Evolutionary conservation across 345 rosid genomes (phyloP).

Genomic region (Salix udensis): DNA sequence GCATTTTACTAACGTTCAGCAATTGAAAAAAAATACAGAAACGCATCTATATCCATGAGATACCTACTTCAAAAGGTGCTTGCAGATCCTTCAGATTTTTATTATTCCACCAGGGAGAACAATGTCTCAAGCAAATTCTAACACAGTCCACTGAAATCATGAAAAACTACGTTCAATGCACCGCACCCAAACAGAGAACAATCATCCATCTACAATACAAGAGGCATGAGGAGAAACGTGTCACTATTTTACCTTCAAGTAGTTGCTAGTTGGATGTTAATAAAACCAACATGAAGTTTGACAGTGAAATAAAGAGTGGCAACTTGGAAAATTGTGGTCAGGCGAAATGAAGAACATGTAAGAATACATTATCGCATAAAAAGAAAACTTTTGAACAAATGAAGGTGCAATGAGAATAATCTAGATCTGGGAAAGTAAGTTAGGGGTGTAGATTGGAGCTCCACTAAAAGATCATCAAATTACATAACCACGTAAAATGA

Average conservation of each 20-base stretch:
- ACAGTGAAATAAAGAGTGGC: background rate
- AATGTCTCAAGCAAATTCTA: slow-evolving; percentile 14
- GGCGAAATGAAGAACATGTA: background rate
- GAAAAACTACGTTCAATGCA: slow-evolving; percentile 21
- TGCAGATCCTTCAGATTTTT: background rate
- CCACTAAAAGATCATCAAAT: background rate
- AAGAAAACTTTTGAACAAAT: background rate
- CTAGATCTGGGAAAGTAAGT: background rate
- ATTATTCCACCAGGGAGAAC: slow-evolving; percentile 9
- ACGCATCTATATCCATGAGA: slow-evolving; percentile 4
- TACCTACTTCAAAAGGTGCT: slow-evolving; percentile 12
- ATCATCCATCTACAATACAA: slow-evolving; percentile 64
- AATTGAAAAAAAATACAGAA: slow-evolving; percentile 3
- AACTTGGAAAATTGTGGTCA: slow-evolving; percentile 4
- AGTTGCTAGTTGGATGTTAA: background rate
- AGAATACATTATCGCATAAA: background rate
- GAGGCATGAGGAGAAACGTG: slow-evolving; percentile 18
- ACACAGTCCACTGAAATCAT: slow-evolving; percentile 15
- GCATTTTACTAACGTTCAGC: background rate
- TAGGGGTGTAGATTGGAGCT: background rate
- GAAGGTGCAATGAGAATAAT: background rate
- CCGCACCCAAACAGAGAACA: slow-evolving; percentile 27
- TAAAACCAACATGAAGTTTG: background rate
- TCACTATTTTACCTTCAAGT: background rate
- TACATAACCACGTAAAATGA: background rate